Evolutionary conservation across 768 basidiomycete genomes (phyloP).

Genomic region (Phaeotremella fagi): DNA sequence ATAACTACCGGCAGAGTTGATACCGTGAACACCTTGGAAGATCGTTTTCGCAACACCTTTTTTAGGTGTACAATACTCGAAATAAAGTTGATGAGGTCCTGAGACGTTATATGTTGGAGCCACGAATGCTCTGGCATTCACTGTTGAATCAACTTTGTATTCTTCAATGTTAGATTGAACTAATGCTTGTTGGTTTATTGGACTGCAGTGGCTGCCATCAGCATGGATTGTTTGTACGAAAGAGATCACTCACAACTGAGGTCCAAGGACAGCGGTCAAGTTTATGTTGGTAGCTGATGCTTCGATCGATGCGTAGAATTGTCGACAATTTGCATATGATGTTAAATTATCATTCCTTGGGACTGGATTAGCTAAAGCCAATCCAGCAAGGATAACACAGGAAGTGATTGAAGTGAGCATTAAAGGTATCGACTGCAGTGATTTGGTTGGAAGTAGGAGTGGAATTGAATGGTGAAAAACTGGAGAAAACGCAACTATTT

Average conservation of each 20-base stretch:
- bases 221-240: no score
- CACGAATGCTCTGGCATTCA: slow-evolving; percentile 8
- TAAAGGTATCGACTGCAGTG: no score
- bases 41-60: slow-evolving; percentile 14
- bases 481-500: no score
- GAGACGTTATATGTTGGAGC: slow-evolving; percentile 15
- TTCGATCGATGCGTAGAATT: slow-evolving; percentile 25
- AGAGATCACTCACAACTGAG: no score
- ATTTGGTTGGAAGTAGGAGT: no score
- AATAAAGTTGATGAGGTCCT: slow-evolving; percentile 26
- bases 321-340: slow-evolving; percentile 15
- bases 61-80: slow-evolving; percentile 33
- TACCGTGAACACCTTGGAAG: slow-evolving; percentile 25
- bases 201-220: no score
- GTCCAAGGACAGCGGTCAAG: slow-evolving; percentile 21
- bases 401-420: no score
- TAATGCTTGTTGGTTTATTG: slow-evolving; percentile 27
- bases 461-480: no score
- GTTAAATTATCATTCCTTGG: no score
- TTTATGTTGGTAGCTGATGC: slow-evolving; percentile 25
- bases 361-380: no score
- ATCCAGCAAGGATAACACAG: no score
- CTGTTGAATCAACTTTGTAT: slow-evolving; percentile 16
- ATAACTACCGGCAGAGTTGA: slow-evolving; percentile 25
- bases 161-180: slow-evolving; percentile 8